A percentile compares a stretch with the other conserved stretches of the same genome.
These are phyloP conservation scores for Volvox carteri DNA, from an alignment of 163 green algal species.

Conservation along the genomic window DNA sequence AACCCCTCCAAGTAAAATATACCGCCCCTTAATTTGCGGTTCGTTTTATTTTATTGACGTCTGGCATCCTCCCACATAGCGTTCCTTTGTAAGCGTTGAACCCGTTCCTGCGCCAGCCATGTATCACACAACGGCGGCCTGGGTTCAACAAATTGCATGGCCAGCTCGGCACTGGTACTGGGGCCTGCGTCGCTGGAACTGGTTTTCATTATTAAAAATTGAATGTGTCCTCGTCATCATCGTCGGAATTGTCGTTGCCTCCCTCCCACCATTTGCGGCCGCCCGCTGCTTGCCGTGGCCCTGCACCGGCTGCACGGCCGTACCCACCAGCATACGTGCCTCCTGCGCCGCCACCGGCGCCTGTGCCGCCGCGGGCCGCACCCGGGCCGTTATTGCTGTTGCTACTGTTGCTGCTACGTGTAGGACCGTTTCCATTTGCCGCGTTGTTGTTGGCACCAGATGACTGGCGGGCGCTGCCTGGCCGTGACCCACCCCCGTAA, in stretches of 20 bases:
- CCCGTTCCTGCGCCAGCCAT: too few species aligned
- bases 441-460: background rate
- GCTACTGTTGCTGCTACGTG: background rate
- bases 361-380: background rate
- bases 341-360: background rate
- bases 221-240: constrained; percentile 37
- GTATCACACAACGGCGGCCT: too few species aligned
- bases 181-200: too few species aligned
- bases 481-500: background rate
- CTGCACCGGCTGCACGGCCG: background rate
- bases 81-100: too few species aligned
- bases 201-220: constrained; percentile 15
- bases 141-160: too few species aligned
- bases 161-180: too few species aligned
- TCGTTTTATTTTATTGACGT: too few species aligned
- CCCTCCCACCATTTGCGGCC: constrained; percentile 50
- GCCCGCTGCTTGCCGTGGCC: background rate
- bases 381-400: background rate
- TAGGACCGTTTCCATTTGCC: background rate
- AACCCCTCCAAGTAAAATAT: too few species aligned
- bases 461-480: background rate
- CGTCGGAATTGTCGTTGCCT: background rate
- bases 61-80: too few species aligned
- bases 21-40: too few species aligned
- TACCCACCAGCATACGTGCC: background rate